Evolutionary conservation across 768 basidiomycete genomes (phyloP).

Genomic region (Collybiopsis confluens): DNA sequence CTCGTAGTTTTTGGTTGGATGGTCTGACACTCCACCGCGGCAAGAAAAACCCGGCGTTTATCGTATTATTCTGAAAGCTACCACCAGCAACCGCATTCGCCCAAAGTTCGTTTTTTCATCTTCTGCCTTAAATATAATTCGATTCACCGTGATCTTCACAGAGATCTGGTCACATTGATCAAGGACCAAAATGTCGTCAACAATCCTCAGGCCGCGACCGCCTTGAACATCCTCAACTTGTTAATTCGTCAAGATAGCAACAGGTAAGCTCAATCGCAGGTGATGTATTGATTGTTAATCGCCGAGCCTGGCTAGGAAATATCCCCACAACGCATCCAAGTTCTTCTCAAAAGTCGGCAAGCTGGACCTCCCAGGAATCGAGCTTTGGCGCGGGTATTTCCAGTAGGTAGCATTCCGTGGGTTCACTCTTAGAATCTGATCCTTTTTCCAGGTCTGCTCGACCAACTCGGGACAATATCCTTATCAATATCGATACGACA

Average conservation of each 20-base stretch:
- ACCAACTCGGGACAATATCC: slow-evolving; percentile 32
- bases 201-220: slow-evolving; percentile 16
- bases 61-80: slow-evolving; percentile 30
- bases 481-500: slow-evolving; percentile 44
- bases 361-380: slow-evolving; percentile 25
- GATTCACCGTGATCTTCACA: not conserved
- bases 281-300: not conserved
- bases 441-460: slow-evolving; percentile 37
- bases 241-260: slow-evolving; percentile 45
- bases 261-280: slow-evolving; percentile 24
- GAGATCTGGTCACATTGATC: slow-evolving; percentile 18
- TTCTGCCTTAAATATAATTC: too few species aligned
- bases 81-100: slow-evolving; percentile 30
- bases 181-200: not conserved
- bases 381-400: slow-evolving; percentile 45
- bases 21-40: not conserved
- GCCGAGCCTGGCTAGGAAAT: slow-evolving; percentile 24
- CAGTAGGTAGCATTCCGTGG: slow-evolving; percentile 39
- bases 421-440: not conserved
- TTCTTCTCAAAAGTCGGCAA: slow-evolving; percentile 37
- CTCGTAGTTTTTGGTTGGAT: not conserved
- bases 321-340: slow-evolving; percentile 41
- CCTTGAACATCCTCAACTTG: slow-evolving; percentile 44
- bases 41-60: slow-evolving; percentile 23
- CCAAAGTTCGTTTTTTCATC: slow-evolving; percentile 26